Evolutionary conservation across 345 rosid genomes (phyloP).

Genomic region (Aquilaria malaccensis): DNA sequence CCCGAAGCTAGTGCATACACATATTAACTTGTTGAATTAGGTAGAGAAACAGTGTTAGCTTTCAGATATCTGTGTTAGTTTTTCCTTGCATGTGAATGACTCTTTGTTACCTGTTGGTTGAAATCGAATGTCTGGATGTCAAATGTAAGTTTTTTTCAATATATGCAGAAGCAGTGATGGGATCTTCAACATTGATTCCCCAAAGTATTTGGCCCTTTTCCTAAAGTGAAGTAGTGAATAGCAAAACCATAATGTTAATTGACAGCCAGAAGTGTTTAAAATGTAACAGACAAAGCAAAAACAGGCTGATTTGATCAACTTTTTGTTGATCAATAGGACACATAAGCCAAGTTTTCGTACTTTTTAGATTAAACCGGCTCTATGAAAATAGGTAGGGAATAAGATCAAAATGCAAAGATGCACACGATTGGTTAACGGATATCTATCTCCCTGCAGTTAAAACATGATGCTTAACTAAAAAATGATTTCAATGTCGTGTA

Average conservation of each 20-base stretch:
- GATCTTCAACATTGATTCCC: conserved; percentile 62
- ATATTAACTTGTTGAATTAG: conserved; percentile 53
- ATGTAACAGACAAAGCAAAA: neutral
- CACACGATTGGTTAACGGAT: neutral
- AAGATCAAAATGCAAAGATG: neutral
- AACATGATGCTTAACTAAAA: neutral
- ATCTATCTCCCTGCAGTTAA: no score
- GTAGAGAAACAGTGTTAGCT: conserved; percentile 2
- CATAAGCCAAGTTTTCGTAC: no score
- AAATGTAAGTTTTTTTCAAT: conserved; percentile 71
- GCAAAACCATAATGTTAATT: no score
- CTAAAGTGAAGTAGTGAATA: conserved; percentile 17
- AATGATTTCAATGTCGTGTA: no score
- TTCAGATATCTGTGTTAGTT: neutral
- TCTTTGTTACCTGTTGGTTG: conserved; percentile 47
- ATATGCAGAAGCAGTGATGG: conserved; percentile 82
- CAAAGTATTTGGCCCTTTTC: conserved; percentile 63
- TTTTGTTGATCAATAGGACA: no score
- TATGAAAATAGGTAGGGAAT: neutral
- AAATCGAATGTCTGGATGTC: conserved; percentile 25
- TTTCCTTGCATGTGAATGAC: neutral
- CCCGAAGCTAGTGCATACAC: conserved; percentile 67
- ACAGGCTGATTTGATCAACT: neutral
- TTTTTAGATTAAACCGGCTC: no score
- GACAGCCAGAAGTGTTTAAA: conserved; percentile 5